These are phyloP conservation scores for Monosporozyma servazzii DNA, from an alignment of 805 yeast genomes.

Conservation along the genomic window DNA sequence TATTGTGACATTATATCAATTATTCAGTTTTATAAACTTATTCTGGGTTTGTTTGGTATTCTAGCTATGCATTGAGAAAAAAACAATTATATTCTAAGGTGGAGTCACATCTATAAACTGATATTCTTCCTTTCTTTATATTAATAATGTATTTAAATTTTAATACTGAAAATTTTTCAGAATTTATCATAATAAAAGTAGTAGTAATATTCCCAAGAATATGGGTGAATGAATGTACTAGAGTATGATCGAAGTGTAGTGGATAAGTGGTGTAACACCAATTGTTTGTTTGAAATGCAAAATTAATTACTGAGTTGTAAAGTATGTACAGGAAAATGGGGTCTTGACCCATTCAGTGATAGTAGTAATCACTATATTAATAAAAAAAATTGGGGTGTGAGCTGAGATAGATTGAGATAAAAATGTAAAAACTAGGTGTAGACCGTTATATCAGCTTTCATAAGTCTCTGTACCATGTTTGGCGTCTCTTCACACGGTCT, in stretches of 20 bases:
- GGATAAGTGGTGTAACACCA: background rate
- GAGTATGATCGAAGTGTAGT: background rate
- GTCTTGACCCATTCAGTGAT: background rate
- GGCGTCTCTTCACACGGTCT: constrained; percentile 51
- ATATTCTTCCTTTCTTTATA: background rate
- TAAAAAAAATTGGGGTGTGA: background rate
- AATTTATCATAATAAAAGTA: background rate
- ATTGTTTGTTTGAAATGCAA: background rate
- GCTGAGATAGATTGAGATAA: background rate
- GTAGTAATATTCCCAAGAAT: background rate
- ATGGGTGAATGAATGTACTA: background rate
- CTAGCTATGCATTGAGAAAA: background rate
- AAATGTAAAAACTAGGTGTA: background rate
- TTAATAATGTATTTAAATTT: background rate
- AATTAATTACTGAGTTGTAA: background rate
- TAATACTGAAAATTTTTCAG: background rate
- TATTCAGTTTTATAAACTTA: background rate
- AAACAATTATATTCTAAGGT: background rate
- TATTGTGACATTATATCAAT: background rate
- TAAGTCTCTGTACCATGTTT: constrained; percentile 50
- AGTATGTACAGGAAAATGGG: background rate
- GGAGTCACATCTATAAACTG: background rate
- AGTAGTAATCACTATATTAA: background rate
- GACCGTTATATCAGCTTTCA: constrained; percentile 4
- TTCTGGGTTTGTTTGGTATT: background rate